Base-by-base conservation (phyloP, 2,329 filamentous ascomycete genomes). In the Periglandula ipomoeae region DNA sequence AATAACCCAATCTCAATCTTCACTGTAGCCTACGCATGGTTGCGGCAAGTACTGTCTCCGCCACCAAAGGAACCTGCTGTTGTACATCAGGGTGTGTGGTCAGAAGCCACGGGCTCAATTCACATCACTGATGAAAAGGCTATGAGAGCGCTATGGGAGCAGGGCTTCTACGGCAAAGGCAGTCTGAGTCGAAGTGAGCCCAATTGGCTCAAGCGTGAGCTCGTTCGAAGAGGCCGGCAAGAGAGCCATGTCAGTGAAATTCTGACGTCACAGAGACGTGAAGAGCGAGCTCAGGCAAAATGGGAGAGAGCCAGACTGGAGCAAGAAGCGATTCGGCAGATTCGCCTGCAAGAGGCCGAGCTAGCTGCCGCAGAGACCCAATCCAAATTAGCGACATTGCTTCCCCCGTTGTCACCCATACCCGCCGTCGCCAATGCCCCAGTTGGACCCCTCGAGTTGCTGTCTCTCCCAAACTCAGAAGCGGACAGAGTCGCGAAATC, bases 141-240 rank as follows among this genome's bases (percentile, higher is more conserved):
- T 3, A 84, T 94, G 53, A 77, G 85, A 48, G 88, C 84, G 1
- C 68, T 98, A 22, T 98, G 94, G 93, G 87, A 95, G 66, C 88
- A 94, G 70, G 93, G 93, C 5, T 98, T 98, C 68, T 98, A 91
- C 66, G 94, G 94, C 43, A 96, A 96, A 66, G 93, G 93, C 40
- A 91, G 75, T 58, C 72, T 97, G 50, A 96, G 90, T 70, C 82
- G 94, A 58, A 96, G 90, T 72, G 91, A 98, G 65, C 91, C 91
- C 3, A 93, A 83, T 57, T 98, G 93, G 93, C 67, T 95, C 45
- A 86, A 87, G 55, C 77, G 86, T 53, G 89, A 95, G 66, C 85
- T 87, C 65, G 82, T 84, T 24, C 78, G 84, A 45, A 76, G 76
- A 51, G 86, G 86, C 10, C 66, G 82, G 15, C 69, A 82, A 23